Percentiles rank a stretch among this genome's conserved stretches.
Conservation (phyloP, 2,329 filamentous ascomycete species). For the Penicillium hordei region DNA sequence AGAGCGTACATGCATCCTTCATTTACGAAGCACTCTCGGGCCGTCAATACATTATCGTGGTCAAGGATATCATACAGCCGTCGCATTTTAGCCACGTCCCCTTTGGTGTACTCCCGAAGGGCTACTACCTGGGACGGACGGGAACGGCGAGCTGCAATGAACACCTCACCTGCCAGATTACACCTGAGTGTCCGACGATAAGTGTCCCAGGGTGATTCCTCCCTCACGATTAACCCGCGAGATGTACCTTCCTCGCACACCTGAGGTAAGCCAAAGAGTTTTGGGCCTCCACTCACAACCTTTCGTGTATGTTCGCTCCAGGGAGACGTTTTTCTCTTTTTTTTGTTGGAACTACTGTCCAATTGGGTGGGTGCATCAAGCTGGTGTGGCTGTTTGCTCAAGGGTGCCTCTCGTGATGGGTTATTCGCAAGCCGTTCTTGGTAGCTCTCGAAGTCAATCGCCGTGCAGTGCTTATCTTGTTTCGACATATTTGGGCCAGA, state of each 20-base stretch:
- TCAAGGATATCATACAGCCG: slow-evolving; percentile 5
- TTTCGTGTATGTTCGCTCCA: background rate
- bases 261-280: slow-evolving; percentile 4
- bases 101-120: slow-evolving; percentile 11
- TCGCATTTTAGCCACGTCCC: background rate
- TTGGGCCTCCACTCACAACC: background rate
- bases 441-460: slow-evolving; percentile 7
- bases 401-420: background rate
- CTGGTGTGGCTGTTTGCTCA: background rate
- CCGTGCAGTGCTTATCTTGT: slow-evolving; percentile 12
- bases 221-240: slow-evolving; percentile 4
- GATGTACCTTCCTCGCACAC: slow-evolving; percentile 3
- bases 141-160: slow-evolving; percentile 9
- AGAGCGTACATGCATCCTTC: slow-evolving; percentile 9
- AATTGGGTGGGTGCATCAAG: background rate
- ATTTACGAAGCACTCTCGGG: slow-evolving; percentile 15
- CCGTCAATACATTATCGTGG: slow-evolving; percentile 13
- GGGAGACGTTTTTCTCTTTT: slow-evolving; percentile 1
- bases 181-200: slow-evolving; percentile 15
- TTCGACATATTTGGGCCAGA: slow-evolving; percentile 4
- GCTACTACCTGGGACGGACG: slow-evolving; percentile 13
- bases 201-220: slow-evolving; percentile 14
- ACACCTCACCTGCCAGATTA: slow-evolving; percentile 15
- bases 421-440: slow-evolving; percentile 3
- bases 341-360: background rate